A percentile compares a stretch with the other conserved stretches of the same genome.
These are phyloP conservation scores for Phylloporus sp. DNA, from an alignment of 768 basidiomycete genomes.

Conservation along the genomic window DNA sequence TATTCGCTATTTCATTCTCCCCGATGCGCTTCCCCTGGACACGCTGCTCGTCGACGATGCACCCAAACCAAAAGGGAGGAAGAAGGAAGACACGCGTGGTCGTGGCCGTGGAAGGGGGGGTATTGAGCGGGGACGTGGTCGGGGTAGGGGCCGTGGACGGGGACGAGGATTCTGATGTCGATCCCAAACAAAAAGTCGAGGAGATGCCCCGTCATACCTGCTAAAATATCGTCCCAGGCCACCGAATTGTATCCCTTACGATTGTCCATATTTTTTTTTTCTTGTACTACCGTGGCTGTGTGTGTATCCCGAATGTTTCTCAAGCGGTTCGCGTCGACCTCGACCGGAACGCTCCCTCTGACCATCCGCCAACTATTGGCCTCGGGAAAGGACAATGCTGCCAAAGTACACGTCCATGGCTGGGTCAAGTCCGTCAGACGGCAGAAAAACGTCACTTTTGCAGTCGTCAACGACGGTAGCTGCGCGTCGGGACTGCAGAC, in stretches of 20 bases:
- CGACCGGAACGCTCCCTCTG: constrained; percentile 23
- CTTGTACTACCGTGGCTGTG: constrained; percentile 25
- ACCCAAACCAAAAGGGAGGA: constrained; percentile 89
- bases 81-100: constrained; percentile 79
- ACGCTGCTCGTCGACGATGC: constrained; percentile 97
- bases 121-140: constrained; percentile 48
- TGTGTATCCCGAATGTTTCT: constrained; percentile 19
- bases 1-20: constrained; percentile 95
- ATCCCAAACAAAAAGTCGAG: constrained; percentile 1
- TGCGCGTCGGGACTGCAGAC: constrained; percentile 67
- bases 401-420: constrained; percentile 52
- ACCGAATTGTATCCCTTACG: constrained; percentile 18
- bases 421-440: constrained; percentile 84
- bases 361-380: constrained; percentile 37
- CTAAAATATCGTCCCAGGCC: constrained; percentile 21
- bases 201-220: constrained; percentile 12
- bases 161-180: constrained; percentile 38
- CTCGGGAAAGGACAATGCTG: constrained; percentile 6
- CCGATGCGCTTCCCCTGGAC: constrained; percentile 93
- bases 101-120: constrained; percentile 46
- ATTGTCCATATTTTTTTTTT: constrained; percentile 7
- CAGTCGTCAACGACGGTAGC: constrained; percentile 78
- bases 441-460: constrained; percentile 88
- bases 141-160: constrained; percentile 52
- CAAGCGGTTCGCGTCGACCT: constrained; percentile 28